These are phyloP conservation scores for Lumnitzera racemosa DNA, from an alignment of 345 rosid species.

Conservation along the genomic window DNA sequence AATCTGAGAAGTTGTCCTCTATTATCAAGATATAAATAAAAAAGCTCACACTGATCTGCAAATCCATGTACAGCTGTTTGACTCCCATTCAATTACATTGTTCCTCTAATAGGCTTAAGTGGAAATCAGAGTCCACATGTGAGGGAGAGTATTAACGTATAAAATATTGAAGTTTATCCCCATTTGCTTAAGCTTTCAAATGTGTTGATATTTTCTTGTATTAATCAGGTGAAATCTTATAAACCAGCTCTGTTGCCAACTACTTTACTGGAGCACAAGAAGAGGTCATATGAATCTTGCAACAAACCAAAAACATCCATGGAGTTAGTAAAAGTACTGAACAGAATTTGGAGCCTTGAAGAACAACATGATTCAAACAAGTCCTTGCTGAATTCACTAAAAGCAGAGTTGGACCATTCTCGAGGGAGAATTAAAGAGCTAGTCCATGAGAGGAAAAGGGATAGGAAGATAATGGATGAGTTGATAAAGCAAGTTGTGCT, in stretches of 20 bases:
- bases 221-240: slow-evolving; percentile 50
- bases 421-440: slow-evolving; percentile 57
- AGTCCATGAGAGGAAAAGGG: slow-evolving; percentile 32
- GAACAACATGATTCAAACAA: slow-evolving; percentile 68
- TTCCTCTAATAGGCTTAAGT: too few species aligned
- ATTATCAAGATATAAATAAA: too few species aligned
- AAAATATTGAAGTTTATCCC: too few species aligned
- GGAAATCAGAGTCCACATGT: too few species aligned
- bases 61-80: too few species aligned
- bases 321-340: slow-evolving; percentile 73
- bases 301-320: slow-evolving; percentile 54
- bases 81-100: too few species aligned
- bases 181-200: too few species aligned
- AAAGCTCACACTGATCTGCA: too few species aligned
- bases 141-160: too few species aligned
- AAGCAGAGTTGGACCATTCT: slow-evolving; percentile 62
- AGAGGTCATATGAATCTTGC: slow-evolving; percentile 27
- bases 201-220: background rate
- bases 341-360: slow-evolving; percentile 88
- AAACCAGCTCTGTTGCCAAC: slow-evolving; percentile 44
- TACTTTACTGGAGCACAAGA: slow-evolving; percentile 43
- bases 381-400: slow-evolving; percentile 59
- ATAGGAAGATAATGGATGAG: slow-evolving; percentile 38
- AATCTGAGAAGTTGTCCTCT: too few species aligned
- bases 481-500: slow-evolving; percentile 45